Conservation (phyloP, 2,329 filamentous ascomycete species). For the Colletotrichum lindemuthianum region DNA sequence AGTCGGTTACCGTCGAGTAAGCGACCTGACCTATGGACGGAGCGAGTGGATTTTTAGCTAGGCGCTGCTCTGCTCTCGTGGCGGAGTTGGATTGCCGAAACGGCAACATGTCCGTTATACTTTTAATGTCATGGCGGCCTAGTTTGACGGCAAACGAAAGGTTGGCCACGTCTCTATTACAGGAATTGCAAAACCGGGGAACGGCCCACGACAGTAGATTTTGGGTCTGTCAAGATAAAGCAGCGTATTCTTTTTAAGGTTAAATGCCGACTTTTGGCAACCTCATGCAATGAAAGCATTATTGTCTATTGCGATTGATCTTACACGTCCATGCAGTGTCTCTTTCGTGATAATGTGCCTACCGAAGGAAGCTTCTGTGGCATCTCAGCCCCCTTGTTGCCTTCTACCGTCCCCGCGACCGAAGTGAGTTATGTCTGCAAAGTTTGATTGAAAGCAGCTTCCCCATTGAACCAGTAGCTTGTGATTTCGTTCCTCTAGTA, state of each 20-base stretch:
- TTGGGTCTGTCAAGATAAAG: constrained; percentile 32
- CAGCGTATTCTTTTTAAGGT: constrained; percentile 28
- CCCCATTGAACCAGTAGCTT: constrained; percentile 18
- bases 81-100: constrained; percentile 35
- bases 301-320: constrained; percentile 34
- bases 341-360: background rate
- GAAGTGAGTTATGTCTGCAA: constrained; percentile 1
- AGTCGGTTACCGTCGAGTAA: constrained; percentile 99
- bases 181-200: constrained; percentile 28
- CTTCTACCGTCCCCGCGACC: background rate
- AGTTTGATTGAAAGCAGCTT: background rate
- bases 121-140: constrained; percentile 25
- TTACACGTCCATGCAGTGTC: constrained; percentile 1
- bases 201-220: constrained; percentile 25
- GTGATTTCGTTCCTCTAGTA: constrained; percentile 24
- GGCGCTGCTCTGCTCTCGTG: constrained; percentile 11
- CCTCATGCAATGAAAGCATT: constrained; percentile 33
- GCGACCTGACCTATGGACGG: constrained; percentile 21
- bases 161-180: constrained; percentile 29
- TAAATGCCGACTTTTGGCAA: constrained; percentile 29
- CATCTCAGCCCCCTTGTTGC: background rate
- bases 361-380: background rate
- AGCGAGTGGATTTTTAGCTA: constrained; percentile 17
- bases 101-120: constrained; percentile 27
- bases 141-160: constrained; percentile 5